These are phyloP conservation scores for Diaporthe sp. DNA, from an alignment of 2,329 filamentous ascomycete genomes.

Conservation along the genomic window DNA sequence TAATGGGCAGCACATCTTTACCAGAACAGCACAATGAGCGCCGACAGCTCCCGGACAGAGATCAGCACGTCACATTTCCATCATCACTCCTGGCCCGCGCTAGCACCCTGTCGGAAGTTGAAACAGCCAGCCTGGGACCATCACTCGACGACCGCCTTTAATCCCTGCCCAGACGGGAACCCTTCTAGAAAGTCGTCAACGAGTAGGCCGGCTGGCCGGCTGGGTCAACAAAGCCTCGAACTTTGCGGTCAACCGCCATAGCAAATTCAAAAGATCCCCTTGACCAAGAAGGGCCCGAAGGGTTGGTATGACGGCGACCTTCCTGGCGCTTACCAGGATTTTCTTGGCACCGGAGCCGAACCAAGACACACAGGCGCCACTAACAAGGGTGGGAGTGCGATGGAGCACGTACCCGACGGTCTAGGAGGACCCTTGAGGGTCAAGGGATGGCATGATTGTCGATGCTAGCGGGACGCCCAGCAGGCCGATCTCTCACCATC, in stretches of 20 bases:
- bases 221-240: background rate
- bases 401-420: conserved; percentile 15
- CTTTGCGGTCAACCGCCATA: background rate
- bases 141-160: background rate
- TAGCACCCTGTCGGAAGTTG: conserved; percentile 13
- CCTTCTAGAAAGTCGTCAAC: background rate
- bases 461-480: conserved; percentile 26
- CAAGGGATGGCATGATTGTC: conserved; percentile 29
- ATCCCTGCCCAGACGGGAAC: background rate
- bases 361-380: conserved; percentile 20
- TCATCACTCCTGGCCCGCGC: background rate
- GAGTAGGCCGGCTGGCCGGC: background rate
- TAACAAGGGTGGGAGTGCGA: background rate
- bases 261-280: background rate
- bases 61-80: conserved; percentile 33
- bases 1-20: conserved; percentile 17
- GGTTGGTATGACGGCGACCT: conserved; percentile 4
- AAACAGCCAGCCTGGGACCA: conserved; percentile 1
- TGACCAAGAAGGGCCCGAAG: background rate
- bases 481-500: conserved; percentile 19
- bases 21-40: conserved; percentile 8
- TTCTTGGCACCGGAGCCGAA: conserved; percentile 32
- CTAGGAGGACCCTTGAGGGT: conserved; percentile 14
- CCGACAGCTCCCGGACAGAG: background rate
- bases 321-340: conserved; percentile 18